These are phyloP conservation scores for Backusella tarrabulga DNA, from an alignment of 192 early-diverging fungal genomes.

Conservation along the genomic window DNA sequence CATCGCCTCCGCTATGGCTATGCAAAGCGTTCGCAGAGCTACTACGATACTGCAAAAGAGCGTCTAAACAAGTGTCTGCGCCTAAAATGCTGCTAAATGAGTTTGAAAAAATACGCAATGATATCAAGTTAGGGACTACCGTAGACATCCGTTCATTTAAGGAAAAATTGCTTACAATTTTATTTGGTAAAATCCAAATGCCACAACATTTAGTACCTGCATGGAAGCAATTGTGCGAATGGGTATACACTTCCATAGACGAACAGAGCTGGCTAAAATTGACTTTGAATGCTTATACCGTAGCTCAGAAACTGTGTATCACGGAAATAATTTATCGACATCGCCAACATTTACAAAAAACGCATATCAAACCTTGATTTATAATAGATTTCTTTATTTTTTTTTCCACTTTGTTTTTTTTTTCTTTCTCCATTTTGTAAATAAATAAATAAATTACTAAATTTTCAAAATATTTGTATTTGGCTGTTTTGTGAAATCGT, in stretches of 20 bases:
- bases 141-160: neutral
- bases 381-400: neutral
- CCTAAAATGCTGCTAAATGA: neutral
- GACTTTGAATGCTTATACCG: neutral
- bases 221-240: constrained; percentile 12
- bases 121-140: neutral
- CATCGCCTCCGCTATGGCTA: neutral
- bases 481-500: neutral
- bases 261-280: neutral
- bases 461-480: neutral
- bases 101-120: neutral
- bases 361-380: neutral
- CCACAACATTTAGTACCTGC: neutral
- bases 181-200: constrained; percentile 15
- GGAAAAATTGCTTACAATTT: neutral
- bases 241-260: neutral
- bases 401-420: neutral
- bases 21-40: neutral
- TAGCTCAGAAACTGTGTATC: constrained; percentile 4
- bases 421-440: neutral
- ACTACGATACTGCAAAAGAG: neutral
- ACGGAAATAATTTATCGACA: neutral
- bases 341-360: neutral
- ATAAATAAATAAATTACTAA: neutral
- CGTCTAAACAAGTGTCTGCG: neutral